Percentiles rank a stretch among this genome's conserved stretches.
These are phyloP conservation scores for Trichocladium antarcticum DNA, from an alignment of 495 filamentous ascomycete species.

Conservation along the genomic window DNA sequence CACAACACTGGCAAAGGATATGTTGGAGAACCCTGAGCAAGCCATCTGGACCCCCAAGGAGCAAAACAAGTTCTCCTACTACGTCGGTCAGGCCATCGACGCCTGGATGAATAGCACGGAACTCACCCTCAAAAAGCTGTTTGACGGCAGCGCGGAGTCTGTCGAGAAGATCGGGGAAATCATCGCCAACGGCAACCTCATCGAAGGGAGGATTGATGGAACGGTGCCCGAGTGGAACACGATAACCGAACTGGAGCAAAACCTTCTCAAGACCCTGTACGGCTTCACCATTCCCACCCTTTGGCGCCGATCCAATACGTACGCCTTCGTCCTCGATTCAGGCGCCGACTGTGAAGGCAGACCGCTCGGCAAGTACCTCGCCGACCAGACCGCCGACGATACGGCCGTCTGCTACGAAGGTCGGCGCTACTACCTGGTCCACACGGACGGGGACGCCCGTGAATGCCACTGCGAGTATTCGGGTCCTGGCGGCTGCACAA, in stretches of 20 bases:
- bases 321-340: slow-evolving; percentile 28
- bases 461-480: background rate
- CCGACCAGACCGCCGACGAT: slow-evolving; percentile 8
- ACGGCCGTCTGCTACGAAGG: slow-evolving; percentile 19
- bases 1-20: background rate
- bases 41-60: slow-evolving; percentile 8
- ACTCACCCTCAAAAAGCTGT: slow-evolving; percentile 2
- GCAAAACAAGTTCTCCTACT: slow-evolving; percentile 13
- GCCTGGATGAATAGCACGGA: slow-evolving; percentile 13
- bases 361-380: slow-evolving; percentile 17
- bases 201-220: slow-evolving; percentile 7
- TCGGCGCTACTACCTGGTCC: slow-evolving; percentile 25
- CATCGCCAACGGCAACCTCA: slow-evolving; percentile 24
- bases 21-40: background rate
- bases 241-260: background rate
- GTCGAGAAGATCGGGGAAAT: slow-evolving; percentile 9
- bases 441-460: slow-evolving; percentile 10
- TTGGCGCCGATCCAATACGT: slow-evolving; percentile 17
- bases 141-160: slow-evolving; percentile 9
- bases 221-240: background rate
- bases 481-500: background rate
- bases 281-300: slow-evolving; percentile 26
- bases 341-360: slow-evolving; percentile 20
- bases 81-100: slow-evolving; percentile 14
- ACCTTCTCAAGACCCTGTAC: slow-evolving; percentile 18